Percentiles rank a stretch among this genome's conserved stretches.
phyloP scores from a whole-genome alignment of 176 grass and related monocot species.

The Saccharum spontaneum region DNA sequence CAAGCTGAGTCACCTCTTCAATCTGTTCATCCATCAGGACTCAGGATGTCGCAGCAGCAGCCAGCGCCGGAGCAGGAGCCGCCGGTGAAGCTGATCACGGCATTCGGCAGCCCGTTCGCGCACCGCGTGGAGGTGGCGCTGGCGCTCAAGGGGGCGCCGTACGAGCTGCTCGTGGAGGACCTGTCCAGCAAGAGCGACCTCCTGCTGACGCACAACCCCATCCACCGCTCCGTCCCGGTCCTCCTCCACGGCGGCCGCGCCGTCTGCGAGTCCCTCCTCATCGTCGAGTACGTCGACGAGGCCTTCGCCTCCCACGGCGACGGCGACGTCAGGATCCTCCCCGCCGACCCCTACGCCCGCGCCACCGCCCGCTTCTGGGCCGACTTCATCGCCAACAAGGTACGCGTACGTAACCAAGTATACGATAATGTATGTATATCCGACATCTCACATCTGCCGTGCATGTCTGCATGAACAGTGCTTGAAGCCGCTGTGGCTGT shows the following conservation, averaged over 20 bases:
- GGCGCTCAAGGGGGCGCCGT: background rate
- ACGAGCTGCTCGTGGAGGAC: slow-evolving; percentile 15
- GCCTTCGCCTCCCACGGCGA: background rate
- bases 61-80: background rate
- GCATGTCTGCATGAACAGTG: slow-evolving; percentile 2
- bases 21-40: no score
- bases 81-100: slow-evolving; percentile 5
- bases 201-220: slow-evolving; percentile 31
- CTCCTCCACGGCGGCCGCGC: slow-evolving; percentile 40
- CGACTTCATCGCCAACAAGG: slow-evolving; percentile 22
- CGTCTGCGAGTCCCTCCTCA: slow-evolving; percentile 42
- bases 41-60: background rate
- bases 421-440: no score
- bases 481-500: slow-evolving; percentile 27
- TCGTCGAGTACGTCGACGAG: slow-evolving; percentile 64
- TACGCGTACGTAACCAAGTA: no score
- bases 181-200: slow-evolving; percentile 29
- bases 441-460: no score
- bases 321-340: background rate
- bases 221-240: slow-evolving; percentile 36
- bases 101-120: slow-evolving; percentile 7
- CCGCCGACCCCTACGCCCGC: slow-evolving; percentile 28
- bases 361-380: slow-evolving; percentile 51
- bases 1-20: no score
- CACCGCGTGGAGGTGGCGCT: slow-evolving; percentile 29